Base-by-base conservation (phyloP, 495 filamentous ascomycete genomes). In the Hyaloscypha bicolor region DNA sequence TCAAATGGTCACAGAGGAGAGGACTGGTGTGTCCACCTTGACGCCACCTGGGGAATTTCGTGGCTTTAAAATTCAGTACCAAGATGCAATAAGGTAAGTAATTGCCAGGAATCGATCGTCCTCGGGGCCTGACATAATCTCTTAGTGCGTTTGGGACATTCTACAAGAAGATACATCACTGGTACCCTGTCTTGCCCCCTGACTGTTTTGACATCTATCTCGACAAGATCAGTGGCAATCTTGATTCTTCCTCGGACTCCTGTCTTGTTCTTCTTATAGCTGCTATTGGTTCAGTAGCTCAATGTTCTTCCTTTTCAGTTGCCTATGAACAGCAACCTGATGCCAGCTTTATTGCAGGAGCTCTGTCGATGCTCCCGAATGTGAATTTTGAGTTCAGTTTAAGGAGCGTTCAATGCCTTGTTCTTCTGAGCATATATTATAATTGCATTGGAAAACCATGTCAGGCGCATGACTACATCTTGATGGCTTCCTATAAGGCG, bases 401-500 rank as follows among this genome's bases (percentile, higher is more conserved):
- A n/a, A 63, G 19, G 3, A 68, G 65, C 25, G 65, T 68, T 48
- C 65, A 68, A 37, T 68, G 65, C 25, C 59, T 68, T n/a, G 48
- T 68, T 32, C 58, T 68, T 39, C 51, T 68, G 12, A 68, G 59
- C 21, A 68, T 68, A 62, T 68, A 68, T 31, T 68, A 68, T 21
- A 39, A 35, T 19, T 63, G 16, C 31, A 35, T 68, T 16, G 60
- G n/a, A 30, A 68, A 63, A 58, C 65, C 65, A 68, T 68, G 65
- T 51, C 65, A 68, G 33, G 65, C 65, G 0, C 65, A 68, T 32
- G 65, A 68, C 31, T 68, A 68, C 29, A 51, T 63, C 37, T 29
- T 68, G 21, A 68, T 68, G 29, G 65, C 65, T 42, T 68, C 65
- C 14, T 63, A 9, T 32, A 68, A 63, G 25, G 65, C 65, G 14